Evolutionary conservation across 2,329 filamentous ascomycete genomes (phyloP).

Genomic region (Hymenoscyphus linearis): DNA sequence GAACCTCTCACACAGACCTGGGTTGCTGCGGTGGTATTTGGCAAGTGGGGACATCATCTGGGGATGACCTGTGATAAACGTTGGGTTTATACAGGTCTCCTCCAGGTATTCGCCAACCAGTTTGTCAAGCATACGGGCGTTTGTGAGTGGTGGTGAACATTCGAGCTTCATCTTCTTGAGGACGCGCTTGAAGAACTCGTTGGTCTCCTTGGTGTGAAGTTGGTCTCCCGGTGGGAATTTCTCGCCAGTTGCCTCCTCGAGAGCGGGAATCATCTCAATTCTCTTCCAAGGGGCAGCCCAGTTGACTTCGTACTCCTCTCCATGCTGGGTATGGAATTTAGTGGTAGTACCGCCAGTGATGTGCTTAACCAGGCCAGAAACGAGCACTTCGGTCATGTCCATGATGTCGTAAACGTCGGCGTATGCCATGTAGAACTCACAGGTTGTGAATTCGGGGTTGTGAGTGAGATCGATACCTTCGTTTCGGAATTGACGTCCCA

Average conservation of each 20-base stretch:
- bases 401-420: slow-evolving; percentile 89
- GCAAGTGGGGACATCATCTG: slow-evolving; percentile 92
- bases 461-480: slow-evolving; percentile 89
- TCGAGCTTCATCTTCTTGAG: slow-evolving; percentile 88
- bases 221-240: slow-evolving; percentile 89
- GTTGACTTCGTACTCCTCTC: slow-evolving; percentile 86
- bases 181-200: slow-evolving; percentile 77
- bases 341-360: slow-evolving; percentile 82
- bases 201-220: slow-evolving; percentile 81
- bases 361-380: slow-evolving; percentile 83
- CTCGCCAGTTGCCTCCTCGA: slow-evolving; percentile 85
- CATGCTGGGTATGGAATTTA: slow-evolving; percentile 77
- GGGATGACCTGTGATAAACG: slow-evolving; percentile 81
- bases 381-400: slow-evolving; percentile 86
- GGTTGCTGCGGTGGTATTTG: slow-evolving; percentile 81
- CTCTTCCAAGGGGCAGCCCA: slow-evolving; percentile 93
- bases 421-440: slow-evolving; percentile 96
- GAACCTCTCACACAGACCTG: slow-evolving; percentile 91
- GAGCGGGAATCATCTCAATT: slow-evolving; percentile 90
- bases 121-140: slow-evolving; percentile 94
- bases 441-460: slow-evolving; percentile 97
- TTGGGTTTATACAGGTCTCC: slow-evolving; percentile 88
- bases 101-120: slow-evolving; percentile 93
- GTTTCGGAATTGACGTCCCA: slow-evolving; percentile 93
- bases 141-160: slow-evolving; percentile 85